phyloP scores from a whole-genome alignment of 345 rosid species.

The Anacardium occidentale region DNA sequence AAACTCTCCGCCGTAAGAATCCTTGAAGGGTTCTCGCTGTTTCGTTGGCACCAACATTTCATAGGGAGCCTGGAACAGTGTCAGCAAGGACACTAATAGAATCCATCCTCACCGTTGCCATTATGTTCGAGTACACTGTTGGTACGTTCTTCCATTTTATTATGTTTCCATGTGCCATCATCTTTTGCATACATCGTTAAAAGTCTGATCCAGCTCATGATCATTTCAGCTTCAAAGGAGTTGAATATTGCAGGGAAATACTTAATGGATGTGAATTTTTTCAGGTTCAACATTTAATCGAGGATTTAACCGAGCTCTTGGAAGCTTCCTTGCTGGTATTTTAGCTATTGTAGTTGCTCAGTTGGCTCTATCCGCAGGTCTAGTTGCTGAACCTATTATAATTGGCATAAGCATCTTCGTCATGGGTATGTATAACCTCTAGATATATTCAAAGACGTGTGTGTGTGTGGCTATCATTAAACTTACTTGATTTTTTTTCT shows the following conservation, averaged over 20 bases:
- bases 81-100: too few species aligned
- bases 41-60: conserved; percentile 57
- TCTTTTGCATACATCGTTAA: too few species aligned
- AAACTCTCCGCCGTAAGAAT: too few species aligned
- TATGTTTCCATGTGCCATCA: too few species aligned
- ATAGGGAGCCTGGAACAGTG: too few species aligned
- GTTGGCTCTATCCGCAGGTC: conserved; percentile 40
- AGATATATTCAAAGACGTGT: neutral
- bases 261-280: conserved; percentile 11
- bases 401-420: conserved; percentile 62
- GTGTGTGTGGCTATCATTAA: neutral
- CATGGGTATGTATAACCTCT: conserved; percentile 34
- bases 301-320: conserved; percentile 69
- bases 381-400: conserved; percentile 53
- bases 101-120: conserved; percentile 72
- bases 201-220: neutral
- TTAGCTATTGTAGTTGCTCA: conserved; percentile 47
- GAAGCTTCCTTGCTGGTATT: conserved; percentile 62
- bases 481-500: conserved; percentile 1
- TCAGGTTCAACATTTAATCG: conserved; percentile 64
- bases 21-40: too few species aligned
- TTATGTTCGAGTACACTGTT: conserved; percentile 69
- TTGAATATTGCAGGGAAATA: too few species aligned
- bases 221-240: too few species aligned
- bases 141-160: conserved; percentile 30